Conservation (phyloP, 1,139 yeast species). For the Suhomyces kunorum region DNA sequence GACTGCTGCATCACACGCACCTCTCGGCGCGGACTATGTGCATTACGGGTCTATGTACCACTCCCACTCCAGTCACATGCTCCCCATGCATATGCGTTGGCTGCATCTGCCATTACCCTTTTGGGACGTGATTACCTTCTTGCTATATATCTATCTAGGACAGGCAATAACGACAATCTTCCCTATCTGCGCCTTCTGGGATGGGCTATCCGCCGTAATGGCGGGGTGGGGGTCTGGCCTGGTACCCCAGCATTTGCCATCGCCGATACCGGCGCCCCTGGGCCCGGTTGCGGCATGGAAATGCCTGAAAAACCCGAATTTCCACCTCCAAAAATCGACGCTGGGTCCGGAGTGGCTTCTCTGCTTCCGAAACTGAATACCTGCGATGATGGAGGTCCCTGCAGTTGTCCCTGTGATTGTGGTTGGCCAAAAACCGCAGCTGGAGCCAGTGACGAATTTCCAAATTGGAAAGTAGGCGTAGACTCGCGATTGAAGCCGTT, state of each 20-base stretch:
- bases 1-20: neutral
- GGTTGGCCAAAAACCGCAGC: constrained; percentile 16
- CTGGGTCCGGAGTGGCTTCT: constrained; percentile 34
- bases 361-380: constrained; percentile 20
- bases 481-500: constrained; percentile 9
- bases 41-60: neutral
- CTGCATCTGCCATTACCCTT: too few species aligned
- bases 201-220: constrained; percentile 20
- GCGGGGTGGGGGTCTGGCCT: constrained; percentile 14
- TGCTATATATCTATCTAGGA: too few species aligned
- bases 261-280: constrained; percentile 10
- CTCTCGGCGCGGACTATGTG: neutral
- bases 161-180: too few species aligned
- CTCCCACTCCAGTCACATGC: neutral
- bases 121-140: too few species aligned
- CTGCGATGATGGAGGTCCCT: neutral
- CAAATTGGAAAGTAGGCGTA: constrained; percentile 16
- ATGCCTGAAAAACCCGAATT: constrained; percentile 1
- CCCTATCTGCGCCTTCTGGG: constrained; percentile 21
- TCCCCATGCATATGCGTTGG: neutral
- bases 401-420: constrained; percentile 10
- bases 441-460: constrained; percentile 14
- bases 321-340: constrained; percentile 23
- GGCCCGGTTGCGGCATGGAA: constrained; percentile 13
- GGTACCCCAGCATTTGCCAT: constrained; percentile 6